Evolutionary conservation across 768 basidiomycete species (phyloP).

Genomic region (Boletus rufocinnamomeus): DNA sequence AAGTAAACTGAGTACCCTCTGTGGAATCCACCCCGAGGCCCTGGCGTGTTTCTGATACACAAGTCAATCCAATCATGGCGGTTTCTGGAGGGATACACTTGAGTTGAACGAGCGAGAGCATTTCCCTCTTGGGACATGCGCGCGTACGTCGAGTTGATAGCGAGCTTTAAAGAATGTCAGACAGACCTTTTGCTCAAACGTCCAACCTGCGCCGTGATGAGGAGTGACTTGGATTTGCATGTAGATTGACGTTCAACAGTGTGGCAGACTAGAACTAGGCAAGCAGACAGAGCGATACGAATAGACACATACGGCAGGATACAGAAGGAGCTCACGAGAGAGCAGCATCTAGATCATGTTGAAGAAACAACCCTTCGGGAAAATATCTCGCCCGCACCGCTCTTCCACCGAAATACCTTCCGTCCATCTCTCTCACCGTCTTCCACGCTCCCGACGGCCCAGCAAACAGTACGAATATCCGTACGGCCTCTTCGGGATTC

Average conservation of each 20-base stretch:
- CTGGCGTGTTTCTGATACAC: background rate
- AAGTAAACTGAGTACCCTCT: background rate
- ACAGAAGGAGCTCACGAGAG: slow-evolving; percentile 19
- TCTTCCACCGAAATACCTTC: slow-evolving; percentile 88
- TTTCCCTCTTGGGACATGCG: background rate
- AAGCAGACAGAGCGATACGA: background rate
- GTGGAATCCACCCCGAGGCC: background rate
- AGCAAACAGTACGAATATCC: slow-evolving; percentile 88
- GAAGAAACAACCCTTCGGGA: slow-evolving; percentile 57
- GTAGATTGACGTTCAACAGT: background rate
- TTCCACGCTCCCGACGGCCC: slow-evolving; percentile 96
- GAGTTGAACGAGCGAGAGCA: no score
- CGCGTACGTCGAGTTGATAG: background rate
- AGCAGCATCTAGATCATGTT: slow-evolving; percentile 50
- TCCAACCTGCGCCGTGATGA: background rate
- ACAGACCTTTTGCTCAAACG: background rate
- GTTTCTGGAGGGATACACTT: no score
- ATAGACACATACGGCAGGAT: background rate
- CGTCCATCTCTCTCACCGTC: slow-evolving; percentile 90
- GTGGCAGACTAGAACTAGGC: background rate
- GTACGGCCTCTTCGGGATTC: slow-evolving; percentile 77
- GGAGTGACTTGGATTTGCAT: background rate
- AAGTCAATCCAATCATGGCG: background rate
- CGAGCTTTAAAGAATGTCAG: background rate
- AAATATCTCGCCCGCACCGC: slow-evolving; percentile 83